A percentile compares a stretch with the other conserved stretches of the same genome.
Conservation (phyloP, 2,329 filamentous ascomycete species). For the Pestalotiopsis sp. region DNA sequence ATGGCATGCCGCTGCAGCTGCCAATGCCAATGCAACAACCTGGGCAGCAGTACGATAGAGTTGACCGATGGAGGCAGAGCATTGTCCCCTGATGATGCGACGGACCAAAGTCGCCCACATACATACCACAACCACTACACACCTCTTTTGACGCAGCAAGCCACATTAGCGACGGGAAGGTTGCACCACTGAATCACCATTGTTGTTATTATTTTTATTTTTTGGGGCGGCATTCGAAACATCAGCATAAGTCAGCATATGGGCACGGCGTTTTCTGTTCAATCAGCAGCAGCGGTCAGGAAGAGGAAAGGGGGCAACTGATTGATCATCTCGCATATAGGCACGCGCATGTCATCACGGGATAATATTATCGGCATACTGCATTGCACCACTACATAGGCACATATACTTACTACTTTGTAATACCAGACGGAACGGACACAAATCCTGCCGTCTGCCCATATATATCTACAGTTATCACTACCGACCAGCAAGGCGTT, state of each 20-base stretch:
- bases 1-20: slow-evolving; percentile 21
- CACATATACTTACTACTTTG: neutral
- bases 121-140: neutral
- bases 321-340: slow-evolving; percentile 6
- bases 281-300: neutral
- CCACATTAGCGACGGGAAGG: neutral
- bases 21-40: slow-evolving; percentile 26
- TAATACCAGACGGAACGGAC: neutral
- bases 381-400: neutral
- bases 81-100: slow-evolving; percentile 25
- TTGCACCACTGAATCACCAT: neutral
- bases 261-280: slow-evolving; percentile 6
- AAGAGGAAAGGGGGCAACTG: neutral
- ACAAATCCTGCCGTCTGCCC: neutral
- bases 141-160: neutral
- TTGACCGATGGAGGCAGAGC: slow-evolving; percentile 36
- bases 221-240: neutral
- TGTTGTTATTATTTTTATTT: too few relatives aligned
- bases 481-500: neutral
- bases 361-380: neutral
- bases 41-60: slow-evolving; percentile 31
- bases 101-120: neutral
- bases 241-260: neutral
- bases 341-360: neutral
- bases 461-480: neutral